Conservation (phyloP, 441 rosid species). For the Sinapis alba region DNA sequence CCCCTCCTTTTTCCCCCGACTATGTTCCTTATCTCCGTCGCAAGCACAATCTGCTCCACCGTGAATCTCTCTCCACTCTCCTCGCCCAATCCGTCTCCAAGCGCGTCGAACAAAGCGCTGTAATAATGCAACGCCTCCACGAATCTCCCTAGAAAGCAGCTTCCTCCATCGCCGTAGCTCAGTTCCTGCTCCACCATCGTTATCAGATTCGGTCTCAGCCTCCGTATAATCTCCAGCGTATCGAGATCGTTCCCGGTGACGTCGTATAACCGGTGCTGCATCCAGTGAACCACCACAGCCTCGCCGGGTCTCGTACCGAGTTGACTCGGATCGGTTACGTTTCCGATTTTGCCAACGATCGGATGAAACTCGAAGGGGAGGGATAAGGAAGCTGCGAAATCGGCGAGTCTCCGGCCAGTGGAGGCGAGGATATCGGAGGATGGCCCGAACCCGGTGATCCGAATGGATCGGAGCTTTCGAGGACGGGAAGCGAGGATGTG, state of each 20-base stretch:
- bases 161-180: slow-evolving; percentile 48
- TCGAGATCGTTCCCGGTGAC: slow-evolving; percentile 69
- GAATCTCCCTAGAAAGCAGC: slow-evolving; percentile 74
- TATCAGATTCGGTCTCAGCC: slow-evolving; percentile 67
- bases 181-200: slow-evolving; percentile 86
- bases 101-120: slow-evolving; percentile 86
- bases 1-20: slow-evolving; percentile 60
- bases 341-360: slow-evolving; percentile 74
- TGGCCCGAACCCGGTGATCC: slow-evolving; percentile 85
- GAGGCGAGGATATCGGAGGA: slow-evolving; percentile 66
- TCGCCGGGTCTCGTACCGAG: slow-evolving; percentile 65
- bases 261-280: slow-evolving; percentile 87
- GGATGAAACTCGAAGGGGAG: slow-evolving; percentile 82
- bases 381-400: slow-evolving; percentile 68
- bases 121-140: slow-evolving; percentile 92
- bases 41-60: slow-evolving; percentile 88
- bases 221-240: slow-evolving; percentile 54
- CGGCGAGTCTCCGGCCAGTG: slow-evolving; percentile 82
- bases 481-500: slow-evolving; percentile 89
- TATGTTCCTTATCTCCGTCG: slow-evolving; percentile 80
- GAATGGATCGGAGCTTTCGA: slow-evolving; percentile 68
- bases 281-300: slow-evolving; percentile 88
- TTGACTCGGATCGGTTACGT: slow-evolving; percentile 49
- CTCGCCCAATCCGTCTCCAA: slow-evolving; percentile 65
- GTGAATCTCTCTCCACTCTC: slow-evolving; percentile 74